Base-by-base conservation (phyloP, 2,329 filamentous ascomycete species). In the Monilinia laxa region DNA sequence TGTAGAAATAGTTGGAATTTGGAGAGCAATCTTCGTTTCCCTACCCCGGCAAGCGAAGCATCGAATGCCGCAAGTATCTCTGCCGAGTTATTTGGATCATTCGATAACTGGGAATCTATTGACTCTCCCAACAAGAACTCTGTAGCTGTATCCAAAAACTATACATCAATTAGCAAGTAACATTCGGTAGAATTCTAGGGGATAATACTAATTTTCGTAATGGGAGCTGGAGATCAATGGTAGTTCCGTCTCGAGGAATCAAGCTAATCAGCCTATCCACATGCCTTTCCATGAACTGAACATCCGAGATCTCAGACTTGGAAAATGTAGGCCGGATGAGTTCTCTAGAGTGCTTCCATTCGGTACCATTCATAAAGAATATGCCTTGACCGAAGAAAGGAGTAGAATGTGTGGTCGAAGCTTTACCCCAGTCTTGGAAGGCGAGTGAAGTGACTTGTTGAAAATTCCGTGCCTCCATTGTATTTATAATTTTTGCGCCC, bases 231-330 rank as follows among this genome's bases (percentile, higher is more conserved):
- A 68, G 55, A 40, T 62, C 66, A 47, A 65, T 42, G 23, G 52
- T 67, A 6, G n/a, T 16, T 14, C 60, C 59, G 38, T 68, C 66
- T 35, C 57, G 28, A 49, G 62, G 63, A 28, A 62, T 65, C 40
- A 56, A 47, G 1, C 16, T 11, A 16, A 66, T 23, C 3, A 66
- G 38, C 7, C 63, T 62, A 52, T 68, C 40, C 23, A 59, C 45
- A 12, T 52, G 52, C 25, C 11, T 35, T 23, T 28, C 62, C 20
- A 65, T 52, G 23, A 18, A n/a, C 35, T 62, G n/a, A n/a, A 65
- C n/a, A 51, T 68, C 66, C 3, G 55, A 35, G 31, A 35, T 35
- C 28, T 65, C 49, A n/a, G 54, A 40, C 18, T 31, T 47, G 9
- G 47, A 55, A 35, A 68, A 65, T 2, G 45, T 65, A 31, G 62